Evolutionary conservation across 108 stramenopile genomes (phyloP).

Genomic region (Cyclotella sp.): DNA sequence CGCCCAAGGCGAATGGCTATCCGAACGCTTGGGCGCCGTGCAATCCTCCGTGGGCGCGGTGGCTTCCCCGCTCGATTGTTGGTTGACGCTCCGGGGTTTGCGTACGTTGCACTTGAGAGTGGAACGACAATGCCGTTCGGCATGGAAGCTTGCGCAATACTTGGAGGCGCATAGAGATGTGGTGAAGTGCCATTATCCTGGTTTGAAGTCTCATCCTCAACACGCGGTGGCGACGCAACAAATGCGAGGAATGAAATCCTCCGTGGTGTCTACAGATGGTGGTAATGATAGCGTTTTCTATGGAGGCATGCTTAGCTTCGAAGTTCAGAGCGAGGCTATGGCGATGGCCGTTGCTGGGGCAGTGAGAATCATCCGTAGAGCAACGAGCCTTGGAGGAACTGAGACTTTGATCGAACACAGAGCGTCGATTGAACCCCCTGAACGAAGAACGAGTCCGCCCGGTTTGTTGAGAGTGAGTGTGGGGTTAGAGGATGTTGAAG

Average conservation of each 20-base stretch:
- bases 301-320: slow-evolving; percentile 94
- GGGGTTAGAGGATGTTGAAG: slow-evolving; percentile 85
- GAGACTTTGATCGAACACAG: slow-evolving; percentile 95
- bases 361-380: slow-evolving; percentile 72
- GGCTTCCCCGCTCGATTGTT: slow-evolving; percentile 84
- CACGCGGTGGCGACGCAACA: slow-evolving; percentile 80
- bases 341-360: slow-evolving; percentile 88
- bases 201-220: slow-evolving; percentile 84
- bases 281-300: slow-evolving; percentile 17
- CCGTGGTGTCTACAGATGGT: too few relatives aligned
- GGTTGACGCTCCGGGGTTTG: slow-evolving; percentile 90
- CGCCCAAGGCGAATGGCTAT: slow-evolving; percentile 52
- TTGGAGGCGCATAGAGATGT: slow-evolving; percentile 57
- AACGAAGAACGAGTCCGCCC: slow-evolving; percentile 69
- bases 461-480: slow-evolving; percentile 89
- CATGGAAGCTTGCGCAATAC: slow-evolving; percentile 65
- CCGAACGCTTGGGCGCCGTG: slow-evolving; percentile 43
- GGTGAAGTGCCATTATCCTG: slow-evolving; percentile 88
- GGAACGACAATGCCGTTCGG: slow-evolving; percentile 71
- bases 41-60: slow-evolving; percentile 73
- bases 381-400: slow-evolving; percentile 96
- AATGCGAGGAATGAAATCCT: slow-evolving; percentile 49
- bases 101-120: slow-evolving; percentile 82
- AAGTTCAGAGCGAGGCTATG: slow-evolving; percentile 64
- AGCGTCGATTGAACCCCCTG: slow-evolving; percentile 90